Conservation (phyloP, 208 protist species). For the Leishmania guyanensis region DNA sequence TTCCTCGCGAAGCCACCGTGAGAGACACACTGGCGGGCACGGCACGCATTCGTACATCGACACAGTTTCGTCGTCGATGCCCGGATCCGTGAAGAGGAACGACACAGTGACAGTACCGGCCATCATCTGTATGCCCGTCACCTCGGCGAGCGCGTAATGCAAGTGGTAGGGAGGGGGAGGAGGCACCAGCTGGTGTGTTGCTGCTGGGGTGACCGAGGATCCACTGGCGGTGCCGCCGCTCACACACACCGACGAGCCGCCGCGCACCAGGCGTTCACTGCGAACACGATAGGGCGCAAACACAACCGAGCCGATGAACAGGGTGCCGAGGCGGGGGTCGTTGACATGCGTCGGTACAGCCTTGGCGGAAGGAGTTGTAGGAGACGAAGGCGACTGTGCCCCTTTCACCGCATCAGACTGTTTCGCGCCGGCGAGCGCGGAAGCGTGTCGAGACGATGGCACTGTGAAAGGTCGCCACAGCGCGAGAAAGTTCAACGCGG, state of each 20-base stretch:
- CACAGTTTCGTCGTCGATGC: slow-evolving; percentile 73
- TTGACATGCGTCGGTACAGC: background rate
- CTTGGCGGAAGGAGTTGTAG: background rate
- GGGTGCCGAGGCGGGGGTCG: slow-evolving; percentile 12
- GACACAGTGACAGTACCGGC: slow-evolving; percentile 64
- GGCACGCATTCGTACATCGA: slow-evolving; percentile 64
- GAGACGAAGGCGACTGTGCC: background rate
- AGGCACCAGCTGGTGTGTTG: background rate
- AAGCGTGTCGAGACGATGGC: background rate
- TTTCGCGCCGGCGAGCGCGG: background rate
- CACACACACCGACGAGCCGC: slow-evolving; percentile 1
- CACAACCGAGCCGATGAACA: slow-evolving; percentile 32
- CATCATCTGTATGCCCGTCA: slow-evolving; percentile 69
- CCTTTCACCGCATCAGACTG: background rate
- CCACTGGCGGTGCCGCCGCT: background rate
- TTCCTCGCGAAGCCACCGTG: slow-evolving; percentile 14
- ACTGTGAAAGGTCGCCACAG: slow-evolving; percentile 16
- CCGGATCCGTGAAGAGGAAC: slow-evolving; percentile 62
- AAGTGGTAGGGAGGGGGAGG: slow-evolving; percentile 12
- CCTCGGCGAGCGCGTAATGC: slow-evolving; percentile 56
- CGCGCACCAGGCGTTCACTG: background rate
- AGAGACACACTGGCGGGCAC: slow-evolving; percentile 45
- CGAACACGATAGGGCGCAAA: slow-evolving; percentile 28
- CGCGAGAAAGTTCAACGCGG: slow-evolving; percentile 20
- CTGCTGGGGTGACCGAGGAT: background rate